Base-by-base conservation (phyloP, 257 asterid genomes). In the Solanum stenotomum region DNA sequence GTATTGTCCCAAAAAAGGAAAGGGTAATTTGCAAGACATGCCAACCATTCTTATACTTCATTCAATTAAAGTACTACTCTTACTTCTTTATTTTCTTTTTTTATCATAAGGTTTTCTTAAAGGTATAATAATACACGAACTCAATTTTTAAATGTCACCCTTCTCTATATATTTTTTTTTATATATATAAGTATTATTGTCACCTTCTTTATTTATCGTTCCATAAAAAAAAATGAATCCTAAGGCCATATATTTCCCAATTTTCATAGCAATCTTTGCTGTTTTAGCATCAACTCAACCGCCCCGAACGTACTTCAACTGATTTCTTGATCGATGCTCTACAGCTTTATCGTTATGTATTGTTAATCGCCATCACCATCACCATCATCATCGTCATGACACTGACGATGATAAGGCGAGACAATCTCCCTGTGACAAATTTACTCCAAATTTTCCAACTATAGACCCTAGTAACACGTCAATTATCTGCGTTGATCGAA, bases 361-460 rank as follows among this genome's bases (percentile, higher is more conserved):
- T 25, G 37, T 79, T 44, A 79, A 44, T 27, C 25, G 65, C 14
- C 14, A 11, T 75, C 67, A 79, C 23, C 20, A 52, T 18, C 89
- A n/a, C 33, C 18, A 20, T 16, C 87, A 22, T 46, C 95, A 46
- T n/a, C 94, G 34, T 10, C 89, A 52, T 29, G 92, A 86, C 3
- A 77, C 56, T 1, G 91, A 92, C 2, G 88, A 86, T 0, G 89
- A 86, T 23, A 89, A 90, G 71, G 81, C 46, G 18, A 46, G 56
- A 3, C 89, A 67, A 61, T 77, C 92, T 14, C 88, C 91, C 1
- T 97, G 99, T 68, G 98, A 96, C 25, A 92, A 92, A 61, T 95
- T 96, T 33, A 94, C 95, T 4, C 93, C 94, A 0, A 92, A 92
- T 89, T 91, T 95, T 1, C 98, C 98, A 4, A 96, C 98, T 7